Base-by-base conservation (phyloP, 1,284 basidiomycete genomes). In the Chondrostereum purpureum region DNA sequence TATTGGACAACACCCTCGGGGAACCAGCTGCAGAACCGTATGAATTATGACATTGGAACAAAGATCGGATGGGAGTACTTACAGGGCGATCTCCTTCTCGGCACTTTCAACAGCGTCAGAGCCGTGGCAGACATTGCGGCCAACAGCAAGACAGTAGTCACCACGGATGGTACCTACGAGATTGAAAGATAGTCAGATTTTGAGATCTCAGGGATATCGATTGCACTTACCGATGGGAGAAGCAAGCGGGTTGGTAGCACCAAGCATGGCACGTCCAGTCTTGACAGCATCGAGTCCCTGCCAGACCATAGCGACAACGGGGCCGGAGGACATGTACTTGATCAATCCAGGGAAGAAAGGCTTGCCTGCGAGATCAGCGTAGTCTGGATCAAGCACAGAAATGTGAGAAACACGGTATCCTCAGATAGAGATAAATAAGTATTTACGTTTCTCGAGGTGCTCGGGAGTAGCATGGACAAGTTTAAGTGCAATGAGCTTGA, bases 231-330 rank as follows among this genome's bases (percentile, higher is more conserved):
- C 92, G 55, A 91, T 80, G 53, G 80, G 73, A 53, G 94, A 97
- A 43, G 78, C 79, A 52, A 98, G 82, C 50, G 95, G 96, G 84
- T 99, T 97, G 64, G 96, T 98, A 41, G 92, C 85, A 64, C 95
- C 93, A 58, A 99, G 88, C 83, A 98, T 92, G 65, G 68, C 78
- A 70, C 93, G 92, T 58, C 93, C 93, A 52, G 89, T 92, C 79
- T 95, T 95, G 75, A 96, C 92, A 56, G 91, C 92, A 64, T 96
- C 92, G 60, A 94, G 84, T 58, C 95, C 95, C 73, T 97, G 80
- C 81, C 92, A 97, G 60, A 95, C 95, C 83, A 97, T 96, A 61
- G 80, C 90, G 60, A 96, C 86, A 57, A 99, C 95, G 58, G 95
- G 95, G 53, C 95, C 95, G 53, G 90, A 82, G 47, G 83, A 78